Percentiles rank a stretch among this genome's conserved stretches.
These are phyloP conservation scores for Elsinoe fawcettii DNA, from an alignment of 2,329 filamentous ascomycete species.

Conservation along the genomic window DNA sequence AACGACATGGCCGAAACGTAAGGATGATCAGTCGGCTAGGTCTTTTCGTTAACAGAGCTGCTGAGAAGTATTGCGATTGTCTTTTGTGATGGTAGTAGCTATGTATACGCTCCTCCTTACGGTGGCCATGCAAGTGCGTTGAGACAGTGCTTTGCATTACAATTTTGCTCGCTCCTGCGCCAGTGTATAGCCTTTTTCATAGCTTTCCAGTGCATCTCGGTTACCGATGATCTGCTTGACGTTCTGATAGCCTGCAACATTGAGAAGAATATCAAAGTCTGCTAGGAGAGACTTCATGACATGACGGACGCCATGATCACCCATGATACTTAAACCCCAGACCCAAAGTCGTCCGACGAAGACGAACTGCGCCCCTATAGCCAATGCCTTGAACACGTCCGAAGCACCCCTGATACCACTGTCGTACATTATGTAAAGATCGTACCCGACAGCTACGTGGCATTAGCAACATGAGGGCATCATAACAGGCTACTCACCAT, in stretches of 20 bases:
- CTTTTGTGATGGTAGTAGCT: too few species aligned
- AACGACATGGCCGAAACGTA: too few species aligned
- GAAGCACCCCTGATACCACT: slow-evolving; percentile 50
- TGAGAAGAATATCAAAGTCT: slow-evolving; percentile 56
- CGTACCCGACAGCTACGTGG: slow-evolving; percentile 40
- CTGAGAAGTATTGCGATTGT: too few species aligned
- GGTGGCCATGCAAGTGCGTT: too few species aligned
- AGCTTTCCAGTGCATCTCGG: slow-evolving; percentile 28
- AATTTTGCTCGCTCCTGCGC: slow-evolving; percentile 24
- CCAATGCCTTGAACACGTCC: slow-evolving; percentile 55
- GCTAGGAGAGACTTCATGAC: slow-evolving; percentile 55
- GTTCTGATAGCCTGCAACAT: slow-evolving; percentile 48
- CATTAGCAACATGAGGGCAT: slow-evolving; percentile 12
- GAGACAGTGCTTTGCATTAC: background rate
- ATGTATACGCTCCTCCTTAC: too few species aligned
- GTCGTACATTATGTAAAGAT: slow-evolving; percentile 52
- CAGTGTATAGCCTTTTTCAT: slow-evolving; percentile 22
- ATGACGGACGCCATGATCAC: slow-evolving; percentile 53
- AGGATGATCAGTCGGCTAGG: too few species aligned
- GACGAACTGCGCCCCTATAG: slow-evolving; percentile 54
- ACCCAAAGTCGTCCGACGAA: slow-evolving; percentile 55
- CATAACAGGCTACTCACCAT: slow-evolving; percentile 30
- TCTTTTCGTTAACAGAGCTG: too few species aligned
- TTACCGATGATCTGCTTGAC: slow-evolving; percentile 43
- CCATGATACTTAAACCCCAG: slow-evolving; percentile 52